phyloP scores from a whole-genome alignment of 148 eudicot genomes.

The Cornus controversa region DNA sequence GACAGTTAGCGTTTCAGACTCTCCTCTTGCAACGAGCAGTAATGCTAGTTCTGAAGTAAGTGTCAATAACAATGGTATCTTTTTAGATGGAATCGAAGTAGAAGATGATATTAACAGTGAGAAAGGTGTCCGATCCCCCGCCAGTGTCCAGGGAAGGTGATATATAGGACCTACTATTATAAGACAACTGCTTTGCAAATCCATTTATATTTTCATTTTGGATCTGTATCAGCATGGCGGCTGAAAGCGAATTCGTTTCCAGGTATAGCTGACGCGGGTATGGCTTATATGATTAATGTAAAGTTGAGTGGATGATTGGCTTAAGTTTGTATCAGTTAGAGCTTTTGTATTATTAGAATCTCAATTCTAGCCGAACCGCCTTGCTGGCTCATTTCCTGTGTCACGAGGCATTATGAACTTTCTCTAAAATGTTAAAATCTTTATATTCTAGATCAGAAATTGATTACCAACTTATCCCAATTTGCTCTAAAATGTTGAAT shows the following conservation, averaged over 20 bases:
- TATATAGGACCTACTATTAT: background rate
- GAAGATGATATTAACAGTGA: conserved; percentile 70
- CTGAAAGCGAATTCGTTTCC: conserved; percentile 3
- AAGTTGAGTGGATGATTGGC: conserved; percentile 25
- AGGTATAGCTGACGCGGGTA: background rate
- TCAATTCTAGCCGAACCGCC: background rate
- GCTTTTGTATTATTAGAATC: conserved; percentile 18
- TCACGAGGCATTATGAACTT: background rate
- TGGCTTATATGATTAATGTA: conserved; percentile 26
- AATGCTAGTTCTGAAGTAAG: conserved; percentile 89
- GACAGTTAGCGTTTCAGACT: conserved; percentile 77
- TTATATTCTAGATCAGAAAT: background rate
- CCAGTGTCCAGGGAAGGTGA: conserved; percentile 42
- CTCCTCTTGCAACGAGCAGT: conserved; percentile 98
- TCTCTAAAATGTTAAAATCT: background rate
- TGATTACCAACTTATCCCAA: background rate
- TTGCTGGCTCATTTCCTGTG: background rate
- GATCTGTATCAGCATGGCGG: background rate
- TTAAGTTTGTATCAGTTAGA: background rate
- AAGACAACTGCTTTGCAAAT: background rate
- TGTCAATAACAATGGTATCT: conserved; percentile 63
- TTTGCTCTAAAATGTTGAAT: background rate
- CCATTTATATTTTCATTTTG: background rate
- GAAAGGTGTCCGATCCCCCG: conserved; percentile 45
- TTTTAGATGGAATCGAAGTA: conserved; percentile 52